Evolutionary conservation across 1,284 basidiomycete genomes (phyloP).

Genomic region (Sporisorium sorghi): DNA sequence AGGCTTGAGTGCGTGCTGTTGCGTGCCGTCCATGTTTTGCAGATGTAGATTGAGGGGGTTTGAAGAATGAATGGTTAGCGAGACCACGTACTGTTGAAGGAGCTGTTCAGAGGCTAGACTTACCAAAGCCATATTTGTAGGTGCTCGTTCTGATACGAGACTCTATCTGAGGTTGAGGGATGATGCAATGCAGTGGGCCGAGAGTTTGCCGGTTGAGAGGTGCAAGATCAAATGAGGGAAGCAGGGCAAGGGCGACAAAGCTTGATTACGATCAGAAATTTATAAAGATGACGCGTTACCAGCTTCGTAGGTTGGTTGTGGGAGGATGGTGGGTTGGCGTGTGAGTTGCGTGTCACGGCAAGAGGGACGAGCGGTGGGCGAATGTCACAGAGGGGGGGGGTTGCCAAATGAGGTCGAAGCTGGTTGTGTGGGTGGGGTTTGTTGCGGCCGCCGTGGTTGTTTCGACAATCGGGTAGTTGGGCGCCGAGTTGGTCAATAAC

Average conservation of each 20-base stretch:
- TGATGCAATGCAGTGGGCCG: no score
- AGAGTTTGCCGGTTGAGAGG: no score
- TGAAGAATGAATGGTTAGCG: conserved; percentile 2
- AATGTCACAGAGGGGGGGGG: not conserved
- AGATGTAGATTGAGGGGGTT: not conserved
- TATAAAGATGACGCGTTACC: no score
- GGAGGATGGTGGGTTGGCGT: conserved; percentile 6
- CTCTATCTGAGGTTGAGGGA: conserved; percentile 8
- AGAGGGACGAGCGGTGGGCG: not conserved
- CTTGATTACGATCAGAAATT: not conserved
- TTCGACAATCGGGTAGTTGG: not conserved
- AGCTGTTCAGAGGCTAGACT: not conserved
- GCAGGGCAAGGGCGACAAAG: not conserved
- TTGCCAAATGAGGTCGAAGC: not conserved
- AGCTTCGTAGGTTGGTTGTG: not conserved
- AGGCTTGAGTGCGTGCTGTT: conserved; percentile 52
- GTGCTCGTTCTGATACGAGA: conserved; percentile 11
- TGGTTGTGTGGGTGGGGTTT: not conserved
- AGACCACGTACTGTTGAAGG: not conserved
- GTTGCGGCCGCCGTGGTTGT: not conserved
- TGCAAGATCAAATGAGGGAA: not conserved
- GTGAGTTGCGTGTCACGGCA: not conserved
- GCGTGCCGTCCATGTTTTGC: conserved; percentile 14
- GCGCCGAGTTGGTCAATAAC: not conserved
- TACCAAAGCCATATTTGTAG: conserved; percentile 43